Conservation (phyloP, 805 yeast species). For the Lipomyces lipofer region DNA sequence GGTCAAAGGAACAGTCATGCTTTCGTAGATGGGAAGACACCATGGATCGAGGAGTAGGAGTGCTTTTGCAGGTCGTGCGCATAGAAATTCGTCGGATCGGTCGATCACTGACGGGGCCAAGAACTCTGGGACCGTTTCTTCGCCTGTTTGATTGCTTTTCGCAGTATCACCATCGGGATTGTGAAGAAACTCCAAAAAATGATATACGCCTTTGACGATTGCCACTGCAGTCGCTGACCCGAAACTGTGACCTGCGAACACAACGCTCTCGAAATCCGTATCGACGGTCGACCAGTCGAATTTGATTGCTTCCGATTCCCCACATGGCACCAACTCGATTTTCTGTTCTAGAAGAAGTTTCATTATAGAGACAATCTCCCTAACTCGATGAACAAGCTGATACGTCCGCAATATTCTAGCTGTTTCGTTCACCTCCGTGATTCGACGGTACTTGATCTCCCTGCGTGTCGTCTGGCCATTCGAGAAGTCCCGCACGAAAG, state of each 20-base stretch:
- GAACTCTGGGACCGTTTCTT: slow-evolving; percentile 11
- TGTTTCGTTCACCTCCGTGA: slow-evolving; percentile 28
- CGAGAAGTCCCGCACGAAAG: slow-evolving; percentile 71
- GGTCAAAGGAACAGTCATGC: slow-evolving; percentile 19
- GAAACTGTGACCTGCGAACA: slow-evolving; percentile 32
- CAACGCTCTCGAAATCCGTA: slow-evolving; percentile 14
- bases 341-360: slow-evolving; percentile 18
- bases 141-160: slow-evolving; percentile 16
- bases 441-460: slow-evolving; percentile 21
- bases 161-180: slow-evolving; percentile 2
- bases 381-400: slow-evolving; percentile 29
- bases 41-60: slow-evolving; percentile 32
- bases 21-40: slow-evolving; percentile 29
- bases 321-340: slow-evolving; percentile 10
- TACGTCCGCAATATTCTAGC: slow-evolving; percentile 29
- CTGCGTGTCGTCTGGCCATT: slow-evolving; percentile 49
- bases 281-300: slow-evolving; percentile 25
- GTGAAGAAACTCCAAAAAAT: slow-evolving; percentile 14
- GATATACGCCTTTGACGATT: slow-evolving; percentile 26
- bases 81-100: slow-evolving; percentile 12
- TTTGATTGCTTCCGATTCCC: not conserved
- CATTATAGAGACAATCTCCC: slow-evolving; percentile 26
- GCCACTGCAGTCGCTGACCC: slow-evolving; percentile 34
- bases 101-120: slow-evolving; percentile 3
- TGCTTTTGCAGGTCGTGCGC: slow-evolving; percentile 16